Base-by-base conservation (phyloP, 345 rosid species). In the Tarenaya hassleriana region DNA sequence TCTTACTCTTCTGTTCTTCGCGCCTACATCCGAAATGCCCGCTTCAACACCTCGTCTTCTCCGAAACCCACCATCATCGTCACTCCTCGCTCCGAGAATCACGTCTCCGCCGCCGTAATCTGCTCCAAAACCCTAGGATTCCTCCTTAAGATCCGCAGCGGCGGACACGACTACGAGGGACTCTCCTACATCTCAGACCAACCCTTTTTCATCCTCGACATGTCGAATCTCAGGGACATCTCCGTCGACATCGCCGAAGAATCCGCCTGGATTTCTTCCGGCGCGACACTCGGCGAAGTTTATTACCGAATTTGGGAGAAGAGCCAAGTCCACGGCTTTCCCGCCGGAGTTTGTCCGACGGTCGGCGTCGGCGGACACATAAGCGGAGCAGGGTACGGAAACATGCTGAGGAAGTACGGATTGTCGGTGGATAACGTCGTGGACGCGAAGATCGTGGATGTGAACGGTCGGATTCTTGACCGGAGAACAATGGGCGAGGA, bases 361-460 rank as follows among this genome's bases (percentile, higher is more conserved):
- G 89, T 82, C 1, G 89, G 82, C 6, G 85, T 74, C 5, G 89
- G 89, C 4, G 88, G 88, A 1, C 88, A 79, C 42, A 1, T 82
- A 0, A 79, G 89, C 24, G 85, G 85, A 0, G 89, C 70, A 0
- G 89, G 89, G 0, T 82, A 82, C 15, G 89, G 89, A 4, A 74
- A 64, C 13, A 63, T 82, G 76, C 0, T 82, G 31, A 62, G 89
- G 42, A 82, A 77, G 6, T 71, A 61, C 16, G 89, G 89, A 1
- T 58, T 82, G 39, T 45, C 89, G 0, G 77, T 71, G 0, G 89
- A 82, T 38, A 0, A 82, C 16, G 10, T 77, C 0, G 20, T 70
- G 10, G 89, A 82, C 40, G 89, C 85, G 2, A 75, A 75, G 49
- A 71, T 82, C 13, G 89, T 82, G 0, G 81, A 79, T 40, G 89